Conservation (phyloP, 345 rosid species). For the Camelina laxa region DNA sequence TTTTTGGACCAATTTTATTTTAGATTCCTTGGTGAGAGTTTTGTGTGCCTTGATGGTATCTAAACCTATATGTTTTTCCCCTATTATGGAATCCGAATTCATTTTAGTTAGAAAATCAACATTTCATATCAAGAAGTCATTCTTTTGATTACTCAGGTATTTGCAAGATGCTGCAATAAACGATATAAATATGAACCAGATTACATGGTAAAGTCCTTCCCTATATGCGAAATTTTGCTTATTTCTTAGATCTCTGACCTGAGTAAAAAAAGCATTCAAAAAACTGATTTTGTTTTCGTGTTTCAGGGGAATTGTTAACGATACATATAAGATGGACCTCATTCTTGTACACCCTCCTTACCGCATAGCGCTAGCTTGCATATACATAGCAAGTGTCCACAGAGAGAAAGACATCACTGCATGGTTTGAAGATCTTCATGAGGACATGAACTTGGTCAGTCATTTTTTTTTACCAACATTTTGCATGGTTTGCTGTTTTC, state of each 20-base stretch:
- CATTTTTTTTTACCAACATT: slow-evolving; percentile 21
- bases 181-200: slow-evolving; percentile 69
- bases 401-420: slow-evolving; percentile 80
- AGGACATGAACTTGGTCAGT: slow-evolving; percentile 92
- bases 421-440: slow-evolving; percentile 94
- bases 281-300: neutral
- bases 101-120: neutral
- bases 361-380: slow-evolving; percentile 85
- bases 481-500: neutral
- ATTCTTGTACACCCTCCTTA: slow-evolving; percentile 90
- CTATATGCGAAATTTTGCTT: neutral
- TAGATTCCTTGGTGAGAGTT: neutral
- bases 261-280: neutral
- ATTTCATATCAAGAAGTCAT: neutral
- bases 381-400: slow-evolving; percentile 76
- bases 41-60: slow-evolving; percentile 4
- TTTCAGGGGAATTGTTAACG: slow-evolving; percentile 86
- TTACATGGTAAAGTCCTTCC: slow-evolving; percentile 67
- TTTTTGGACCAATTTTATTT: neutral
- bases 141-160: slow-evolving; percentile 51
- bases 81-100: neutral
- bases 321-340: slow-evolving; percentile 95
- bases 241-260: slow-evolving; percentile 12
- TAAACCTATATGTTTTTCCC: neutral
- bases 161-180: slow-evolving; percentile 78